phyloP scores from a whole-genome alignment of 2,329 filamentous ascomycete genomes.

The Claviceps quebecensis region DNA sequence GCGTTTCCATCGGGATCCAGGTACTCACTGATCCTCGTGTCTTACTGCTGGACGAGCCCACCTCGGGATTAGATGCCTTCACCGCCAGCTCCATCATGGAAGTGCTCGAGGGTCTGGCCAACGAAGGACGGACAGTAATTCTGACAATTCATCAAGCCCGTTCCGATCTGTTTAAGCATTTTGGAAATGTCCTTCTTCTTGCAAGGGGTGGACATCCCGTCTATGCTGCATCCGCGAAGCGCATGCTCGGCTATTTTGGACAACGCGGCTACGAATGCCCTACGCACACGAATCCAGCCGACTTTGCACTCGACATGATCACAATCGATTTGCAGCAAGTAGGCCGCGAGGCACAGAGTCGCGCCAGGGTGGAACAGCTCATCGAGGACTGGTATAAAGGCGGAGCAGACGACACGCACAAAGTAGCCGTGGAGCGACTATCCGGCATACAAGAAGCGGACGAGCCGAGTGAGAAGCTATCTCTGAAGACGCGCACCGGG shows the following conservation, averaged over 20 bases:
- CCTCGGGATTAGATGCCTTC: slow-evolving; percentile 64
- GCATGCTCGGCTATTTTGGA: slow-evolving; percentile 54
- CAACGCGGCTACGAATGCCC: slow-evolving; percentile 50
- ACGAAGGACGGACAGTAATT: slow-evolving; percentile 59
- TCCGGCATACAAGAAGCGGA: slow-evolving; percentile 17
- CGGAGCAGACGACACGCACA: slow-evolving; percentile 6
- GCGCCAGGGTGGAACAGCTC: slow-evolving; percentile 45
- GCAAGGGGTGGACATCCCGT: slow-evolving; percentile 55
- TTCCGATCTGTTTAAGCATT: slow-evolving; percentile 57
- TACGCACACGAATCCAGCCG: slow-evolving; percentile 58
- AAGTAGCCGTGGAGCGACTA: slow-evolving; percentile 8
- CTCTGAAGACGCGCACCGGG: not conserved
- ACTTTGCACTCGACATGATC: slow-evolving; percentile 65
- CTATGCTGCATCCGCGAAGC: slow-evolving; percentile 47
- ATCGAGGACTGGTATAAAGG: slow-evolving; percentile 41
- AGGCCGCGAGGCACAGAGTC: slow-evolving; percentile 45
- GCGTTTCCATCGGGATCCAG: slow-evolving; percentile 66
- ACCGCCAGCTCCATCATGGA: slow-evolving; percentile 66
- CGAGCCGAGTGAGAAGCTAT: slow-evolving; percentile 11
- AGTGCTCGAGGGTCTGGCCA: slow-evolving; percentile 54
- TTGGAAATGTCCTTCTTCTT: slow-evolving; percentile 57
- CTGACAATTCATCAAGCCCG: slow-evolving; percentile 69
- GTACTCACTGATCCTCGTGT: slow-evolving; percentile 63
- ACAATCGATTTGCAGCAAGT: slow-evolving; percentile 60
- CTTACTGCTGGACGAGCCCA: slow-evolving; percentile 61